Evolutionary conservation across 108 stramenopile species (phyloP).

Genomic region (Pseudonitzschia delicatissima): DNA sequence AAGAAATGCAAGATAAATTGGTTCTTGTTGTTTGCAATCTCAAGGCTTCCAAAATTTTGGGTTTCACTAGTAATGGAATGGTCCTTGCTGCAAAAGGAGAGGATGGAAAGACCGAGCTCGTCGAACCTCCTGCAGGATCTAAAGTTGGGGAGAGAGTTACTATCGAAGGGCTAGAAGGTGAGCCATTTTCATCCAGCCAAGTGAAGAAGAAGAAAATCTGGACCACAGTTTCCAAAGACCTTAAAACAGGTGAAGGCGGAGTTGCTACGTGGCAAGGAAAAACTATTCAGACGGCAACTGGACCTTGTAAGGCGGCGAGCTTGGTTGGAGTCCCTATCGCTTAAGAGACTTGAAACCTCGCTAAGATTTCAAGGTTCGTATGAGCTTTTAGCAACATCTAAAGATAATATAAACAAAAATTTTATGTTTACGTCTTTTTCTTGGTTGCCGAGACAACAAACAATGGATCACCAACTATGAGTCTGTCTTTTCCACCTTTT

Average conservation of each 20-base stretch:
- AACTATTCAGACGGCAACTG: slow-evolving; percentile 67
- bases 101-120: slow-evolving; percentile 71
- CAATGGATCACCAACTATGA: slow-evolving; percentile 76
- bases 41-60: slow-evolving; percentile 88
- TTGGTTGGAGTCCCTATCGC: slow-evolving; percentile 72
- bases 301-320: slow-evolving; percentile 61
- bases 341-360: not conserved
- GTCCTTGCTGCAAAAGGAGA: slow-evolving; percentile 86
- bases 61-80: slow-evolving; percentile 85
- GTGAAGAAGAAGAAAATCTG: slow-evolving; percentile 89
- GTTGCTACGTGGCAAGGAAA: slow-evolving; percentile 81
- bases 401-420: not conserved
- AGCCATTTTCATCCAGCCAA: slow-evolving; percentile 75
- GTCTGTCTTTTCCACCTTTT: slow-evolving; percentile 45
- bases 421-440: not conserved
- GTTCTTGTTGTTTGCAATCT: slow-evolving; percentile 93
- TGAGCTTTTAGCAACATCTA: not conserved
- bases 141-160: slow-evolving; percentile 82
- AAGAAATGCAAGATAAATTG: slow-evolving; percentile 82
- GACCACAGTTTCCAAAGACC: slow-evolving; percentile 62
- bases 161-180: slow-evolving; percentile 76
- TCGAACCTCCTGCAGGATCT: slow-evolving; percentile 77
- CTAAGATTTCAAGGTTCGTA: not conserved
- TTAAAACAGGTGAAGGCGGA: slow-evolving; percentile 78
- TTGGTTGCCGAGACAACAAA: slow-evolving; percentile 77